Evolutionary conservation across 805 yeast genomes (phyloP).

Genomic region (Metschnikowia dekortorum): DNA sequence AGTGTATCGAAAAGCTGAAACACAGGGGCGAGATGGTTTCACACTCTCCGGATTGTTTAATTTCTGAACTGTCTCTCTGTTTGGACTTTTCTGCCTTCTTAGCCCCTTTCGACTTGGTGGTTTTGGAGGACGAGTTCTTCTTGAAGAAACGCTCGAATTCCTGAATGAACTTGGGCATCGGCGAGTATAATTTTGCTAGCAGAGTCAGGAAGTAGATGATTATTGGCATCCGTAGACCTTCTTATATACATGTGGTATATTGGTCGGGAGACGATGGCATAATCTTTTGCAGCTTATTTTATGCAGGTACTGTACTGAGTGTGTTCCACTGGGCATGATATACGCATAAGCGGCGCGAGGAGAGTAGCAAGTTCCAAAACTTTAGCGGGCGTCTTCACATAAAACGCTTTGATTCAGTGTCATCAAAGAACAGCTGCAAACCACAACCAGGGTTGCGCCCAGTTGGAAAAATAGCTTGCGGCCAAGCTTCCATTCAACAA

Average conservation of each 20-base stretch:
- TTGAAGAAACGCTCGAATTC: constrained; percentile 1
- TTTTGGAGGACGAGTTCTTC: background rate
- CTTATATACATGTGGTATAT: background rate
- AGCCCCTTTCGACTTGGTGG: background rate
- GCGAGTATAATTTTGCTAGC: background rate
- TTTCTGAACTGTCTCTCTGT: background rate
- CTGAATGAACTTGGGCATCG: background rate
- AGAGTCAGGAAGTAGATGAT: background rate
- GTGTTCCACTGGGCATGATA: background rate
- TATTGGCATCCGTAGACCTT: background rate
- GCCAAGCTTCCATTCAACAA: too few relatives aligned
- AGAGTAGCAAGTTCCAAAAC: too few relatives aligned
- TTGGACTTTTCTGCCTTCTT: background rate
- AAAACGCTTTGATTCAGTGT: too few relatives aligned
- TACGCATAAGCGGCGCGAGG: background rate
- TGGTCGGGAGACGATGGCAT: background rate
- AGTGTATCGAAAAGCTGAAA: background rate
- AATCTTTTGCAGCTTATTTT: background rate
- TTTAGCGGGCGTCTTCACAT: too few relatives aligned
- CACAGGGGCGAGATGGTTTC: too few relatives aligned
- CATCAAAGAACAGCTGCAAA: too few relatives aligned
- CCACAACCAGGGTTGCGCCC: too few relatives aligned
- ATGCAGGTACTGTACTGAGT: background rate
- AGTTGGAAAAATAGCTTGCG: too few relatives aligned
- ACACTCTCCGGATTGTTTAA: background rate